Conservation (phyloP, 176 grass and related monocot genomes). For the Microstegium vimineum region DNA sequence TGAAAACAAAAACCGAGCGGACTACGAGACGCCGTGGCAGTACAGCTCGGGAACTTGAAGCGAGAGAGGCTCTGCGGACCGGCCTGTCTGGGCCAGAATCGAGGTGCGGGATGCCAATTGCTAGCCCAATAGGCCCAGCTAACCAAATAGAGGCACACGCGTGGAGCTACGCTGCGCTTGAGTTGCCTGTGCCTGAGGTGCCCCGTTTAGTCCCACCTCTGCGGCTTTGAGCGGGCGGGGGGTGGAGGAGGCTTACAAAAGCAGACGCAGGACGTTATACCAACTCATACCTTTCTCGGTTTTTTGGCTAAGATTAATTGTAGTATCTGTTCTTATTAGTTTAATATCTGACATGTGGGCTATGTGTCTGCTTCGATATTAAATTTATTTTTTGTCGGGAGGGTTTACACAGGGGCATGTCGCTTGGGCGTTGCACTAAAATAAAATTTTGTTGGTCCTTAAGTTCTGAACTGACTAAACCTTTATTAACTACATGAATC, state of each 20-base stretch:
- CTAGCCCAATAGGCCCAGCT: not conserved
- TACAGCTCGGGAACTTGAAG: too few relatives aligned
- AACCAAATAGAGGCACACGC: not conserved
- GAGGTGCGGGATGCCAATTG: not conserved
- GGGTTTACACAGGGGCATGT: conserved; percentile 22
- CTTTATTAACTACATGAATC: too few relatives aligned
- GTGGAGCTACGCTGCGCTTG: too few relatives aligned
- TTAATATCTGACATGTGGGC: conserved; percentile 66
- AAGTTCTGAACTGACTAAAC: too few relatives aligned
- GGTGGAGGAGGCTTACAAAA: not conserved
- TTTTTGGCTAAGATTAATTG: conserved; percentile 73
- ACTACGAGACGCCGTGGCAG: too few relatives aligned
- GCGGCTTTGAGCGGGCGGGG: too few relatives aligned
- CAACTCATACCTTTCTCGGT: conserved; percentile 53
- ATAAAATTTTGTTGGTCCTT: too few relatives aligned
- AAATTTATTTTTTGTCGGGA: conserved; percentile 48
- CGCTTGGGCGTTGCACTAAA: not conserved
- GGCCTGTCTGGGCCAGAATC: not conserved
- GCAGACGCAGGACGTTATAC: rapidly evolving
- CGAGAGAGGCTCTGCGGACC: not conserved
- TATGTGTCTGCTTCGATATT: conserved; percentile 33
- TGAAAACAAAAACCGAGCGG: too few relatives aligned
- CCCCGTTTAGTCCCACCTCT: not conserved
- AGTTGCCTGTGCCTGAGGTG: too few relatives aligned
- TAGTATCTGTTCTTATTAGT: conserved; percentile 81